phyloP scores from a whole-genome alignment of 305 asterid species.

The Fraxinus velutina region DNA sequence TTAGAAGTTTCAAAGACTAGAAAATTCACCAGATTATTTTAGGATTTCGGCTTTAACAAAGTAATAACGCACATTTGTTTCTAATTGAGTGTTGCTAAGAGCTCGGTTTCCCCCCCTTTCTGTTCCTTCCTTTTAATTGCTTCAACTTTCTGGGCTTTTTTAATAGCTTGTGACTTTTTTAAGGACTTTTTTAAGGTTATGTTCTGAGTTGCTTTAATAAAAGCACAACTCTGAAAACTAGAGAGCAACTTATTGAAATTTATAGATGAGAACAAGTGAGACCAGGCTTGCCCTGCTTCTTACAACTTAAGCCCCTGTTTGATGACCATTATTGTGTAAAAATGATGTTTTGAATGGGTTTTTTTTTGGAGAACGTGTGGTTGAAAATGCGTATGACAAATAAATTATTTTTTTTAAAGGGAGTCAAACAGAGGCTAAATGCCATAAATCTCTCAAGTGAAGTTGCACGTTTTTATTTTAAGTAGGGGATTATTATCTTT shows the following conservation, averaged over 20 bases:
- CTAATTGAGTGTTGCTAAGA: constrained; percentile 1
- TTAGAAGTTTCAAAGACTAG: background rate
- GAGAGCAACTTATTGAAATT: background rate
- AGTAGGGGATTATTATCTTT: background rate
- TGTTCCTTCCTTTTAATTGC: background rate
- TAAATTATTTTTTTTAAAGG: too few species aligned
- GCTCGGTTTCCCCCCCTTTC: background rate
- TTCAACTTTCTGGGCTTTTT: background rate
- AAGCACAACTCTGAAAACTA: background rate
- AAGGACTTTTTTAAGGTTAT: background rate
- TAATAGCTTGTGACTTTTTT: background rate
- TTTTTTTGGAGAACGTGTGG: too few species aligned
- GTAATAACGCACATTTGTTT: background rate
- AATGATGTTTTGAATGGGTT: too few species aligned
- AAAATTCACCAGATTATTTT: background rate
- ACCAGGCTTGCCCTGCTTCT: background rate
- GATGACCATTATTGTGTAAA: too few species aligned
- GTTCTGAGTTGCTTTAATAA: background rate
- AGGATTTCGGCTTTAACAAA: background rate
- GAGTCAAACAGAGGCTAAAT: background rate
- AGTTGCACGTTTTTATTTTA: background rate
- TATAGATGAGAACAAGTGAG: background rate
- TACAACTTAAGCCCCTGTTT: background rate
- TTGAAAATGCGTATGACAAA: too few species aligned
- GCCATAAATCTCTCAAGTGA: background rate